These are phyloP conservation scores for Musa beccarii DNA, from an alignment of 176 grass and related monocot genomes.

Conservation along the genomic window DNA sequence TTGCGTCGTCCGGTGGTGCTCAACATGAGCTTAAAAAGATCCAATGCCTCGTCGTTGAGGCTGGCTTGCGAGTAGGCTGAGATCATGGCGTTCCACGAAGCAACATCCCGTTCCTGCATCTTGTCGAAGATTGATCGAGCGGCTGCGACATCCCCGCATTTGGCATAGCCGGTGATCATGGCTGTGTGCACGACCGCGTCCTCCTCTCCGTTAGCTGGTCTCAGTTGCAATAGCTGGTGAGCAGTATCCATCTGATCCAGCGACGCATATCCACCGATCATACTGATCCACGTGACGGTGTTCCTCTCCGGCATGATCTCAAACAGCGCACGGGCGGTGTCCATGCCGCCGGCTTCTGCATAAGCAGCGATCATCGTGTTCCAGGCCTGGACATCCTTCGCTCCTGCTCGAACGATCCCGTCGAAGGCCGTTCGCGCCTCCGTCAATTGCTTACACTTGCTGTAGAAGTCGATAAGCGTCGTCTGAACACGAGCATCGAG, in stretches of 20 bases:
- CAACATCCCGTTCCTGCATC: slow-evolving; percentile 32
- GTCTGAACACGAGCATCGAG: slow-evolving; percentile 30
- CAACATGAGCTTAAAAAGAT: slow-evolving; percentile 36
- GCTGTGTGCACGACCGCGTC: slow-evolving; percentile 23
- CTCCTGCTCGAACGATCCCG: background rate
- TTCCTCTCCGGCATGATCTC: slow-evolving; percentile 29
- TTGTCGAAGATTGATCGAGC: slow-evolving; percentile 28
- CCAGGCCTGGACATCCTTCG: slow-evolving; percentile 29
- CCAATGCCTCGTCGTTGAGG: slow-evolving; percentile 16
- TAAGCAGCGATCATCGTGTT: slow-evolving; percentile 33
- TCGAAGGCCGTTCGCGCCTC: slow-evolving; percentile 28
- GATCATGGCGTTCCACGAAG: slow-evolving; percentile 44
- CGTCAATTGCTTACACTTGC: slow-evolving; percentile 20
- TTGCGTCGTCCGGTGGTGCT: background rate
- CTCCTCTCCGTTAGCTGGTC: slow-evolving; percentile 16
- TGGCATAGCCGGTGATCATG: slow-evolving; percentile 35
- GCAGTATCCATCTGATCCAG: slow-evolving; percentile 22
- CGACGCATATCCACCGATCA: slow-evolving; percentile 23
- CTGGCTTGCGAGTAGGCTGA: slow-evolving; percentile 24
- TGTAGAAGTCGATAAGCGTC: slow-evolving; percentile 28
- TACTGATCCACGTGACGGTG: slow-evolving; percentile 16
- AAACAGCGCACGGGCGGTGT: slow-evolving; percentile 17
- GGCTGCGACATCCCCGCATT: slow-evolving; percentile 19
- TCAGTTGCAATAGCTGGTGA: slow-evolving; percentile 11
- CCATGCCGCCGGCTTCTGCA: slow-evolving; percentile 20